Conservation (phyloP, 1,139 yeast species). For the Candida sp. region DNA sequence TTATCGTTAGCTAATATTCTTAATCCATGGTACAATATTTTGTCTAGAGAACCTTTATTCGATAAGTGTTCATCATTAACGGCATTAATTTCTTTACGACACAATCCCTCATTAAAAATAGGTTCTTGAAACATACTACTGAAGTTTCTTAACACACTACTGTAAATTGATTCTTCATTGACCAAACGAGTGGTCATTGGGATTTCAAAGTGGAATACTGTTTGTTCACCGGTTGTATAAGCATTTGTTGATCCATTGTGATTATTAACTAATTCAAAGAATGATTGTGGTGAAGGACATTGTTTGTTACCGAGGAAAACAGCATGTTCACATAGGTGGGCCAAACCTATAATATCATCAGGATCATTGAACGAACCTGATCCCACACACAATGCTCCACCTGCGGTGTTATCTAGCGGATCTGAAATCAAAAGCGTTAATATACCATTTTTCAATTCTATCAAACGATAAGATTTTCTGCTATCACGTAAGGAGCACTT, state of each 20-base stretch:
- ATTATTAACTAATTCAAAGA: constrained; percentile 38
- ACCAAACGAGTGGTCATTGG: constrained; percentile 35
- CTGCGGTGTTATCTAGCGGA: constrained; percentile 43
- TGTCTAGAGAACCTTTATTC: constrained; percentile 40
- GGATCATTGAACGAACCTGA: constrained; percentile 68
- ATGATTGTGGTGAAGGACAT: constrained; percentile 45
- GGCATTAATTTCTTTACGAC: constrained; percentile 52
- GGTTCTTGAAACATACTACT: constrained; percentile 52
- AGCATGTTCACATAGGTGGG: constrained; percentile 76
- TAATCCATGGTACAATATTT: constrained; percentile 56
- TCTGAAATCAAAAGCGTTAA: constrained; percentile 53
- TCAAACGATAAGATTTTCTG: constrained; percentile 34
- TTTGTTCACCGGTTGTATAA: constrained; percentile 61
- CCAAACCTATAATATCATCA: constrained; percentile 51
- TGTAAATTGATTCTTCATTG: constrained; percentile 33
- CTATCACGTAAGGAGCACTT: constrained; percentile 30
- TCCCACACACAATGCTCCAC: constrained; percentile 48
- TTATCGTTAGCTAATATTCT: constrained; percentile 40
- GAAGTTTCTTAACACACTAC: constrained; percentile 44
- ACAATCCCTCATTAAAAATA: constrained; percentile 33
- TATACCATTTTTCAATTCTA: constrained; percentile 54
- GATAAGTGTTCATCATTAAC: constrained; percentile 62
- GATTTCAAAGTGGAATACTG: constrained; percentile 58
- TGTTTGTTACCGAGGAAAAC: constrained; percentile 55
- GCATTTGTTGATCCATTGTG: constrained; percentile 64